phyloP scores from a whole-genome alignment of 2,329 filamentous ascomycete genomes.

The Colletotrichum chrysophilum region DNA sequence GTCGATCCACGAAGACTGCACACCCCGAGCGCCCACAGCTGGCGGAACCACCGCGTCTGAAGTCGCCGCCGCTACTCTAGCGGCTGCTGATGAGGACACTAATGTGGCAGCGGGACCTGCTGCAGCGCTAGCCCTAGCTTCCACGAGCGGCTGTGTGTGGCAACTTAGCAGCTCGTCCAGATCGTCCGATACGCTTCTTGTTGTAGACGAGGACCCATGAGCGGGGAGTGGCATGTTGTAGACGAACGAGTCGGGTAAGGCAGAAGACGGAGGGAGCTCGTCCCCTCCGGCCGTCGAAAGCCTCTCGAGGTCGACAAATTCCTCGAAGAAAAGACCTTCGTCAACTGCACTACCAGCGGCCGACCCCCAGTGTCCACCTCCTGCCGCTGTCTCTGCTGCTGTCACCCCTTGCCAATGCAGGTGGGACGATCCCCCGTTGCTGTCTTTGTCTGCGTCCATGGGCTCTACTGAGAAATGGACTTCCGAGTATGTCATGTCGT shows the following conservation, averaged over 20 bases:
- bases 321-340: slow-evolving; percentile 28
- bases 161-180: slow-evolving; percentile 20
- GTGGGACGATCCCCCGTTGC: slow-evolving; percentile 13
- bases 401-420: slow-evolving; percentile 10
- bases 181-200: slow-evolving; percentile 22
- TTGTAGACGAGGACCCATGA: slow-evolving; percentile 18
- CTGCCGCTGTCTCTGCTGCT: not conserved
- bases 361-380: not conserved
- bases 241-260: slow-evolving; percentile 22
- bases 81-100: slow-evolving; percentile 13
- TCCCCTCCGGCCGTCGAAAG: slow-evolving; percentile 14
- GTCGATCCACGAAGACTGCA: slow-evolving; percentile 21
- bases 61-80: slow-evolving; percentile 10
- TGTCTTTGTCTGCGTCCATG: slow-evolving; percentile 20
- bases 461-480: slow-evolving; percentile 20
- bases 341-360: not conserved
- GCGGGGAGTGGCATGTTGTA: slow-evolving; percentile 19
- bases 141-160: slow-evolving; percentile 18
- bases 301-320: slow-evolving; percentile 32
- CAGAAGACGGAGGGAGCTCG: slow-evolving; percentile 3
- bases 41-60: not conserved
- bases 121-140: slow-evolving; percentile 19
- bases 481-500: slow-evolving; percentile 16
- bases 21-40: slow-evolving; percentile 11
- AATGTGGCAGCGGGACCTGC: slow-evolving; percentile 22